A percentile compares a stretch with the other conserved stretches of the same genome.
These are phyloP conservation scores for Entamoeba nuttalli DNA, from an alignment of 208 protist genomes.

Conservation along the genomic window DNA sequence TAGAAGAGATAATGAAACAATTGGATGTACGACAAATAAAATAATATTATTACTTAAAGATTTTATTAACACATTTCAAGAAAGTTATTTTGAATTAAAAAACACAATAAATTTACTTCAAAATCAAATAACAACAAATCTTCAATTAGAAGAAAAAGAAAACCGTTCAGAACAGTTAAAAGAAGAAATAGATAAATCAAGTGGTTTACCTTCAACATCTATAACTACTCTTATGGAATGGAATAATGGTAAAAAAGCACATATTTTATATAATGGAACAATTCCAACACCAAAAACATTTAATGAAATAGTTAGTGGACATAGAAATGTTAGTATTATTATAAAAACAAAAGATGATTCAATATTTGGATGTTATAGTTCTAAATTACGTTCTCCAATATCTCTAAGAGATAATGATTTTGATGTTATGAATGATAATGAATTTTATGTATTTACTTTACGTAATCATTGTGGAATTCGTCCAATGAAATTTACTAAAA, in stretches of 20 bases:
- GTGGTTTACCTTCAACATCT: background rate
- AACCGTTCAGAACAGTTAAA: too few relatives aligned
- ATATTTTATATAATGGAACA: background rate
- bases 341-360: background rate
- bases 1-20: background rate
- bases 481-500: background rate
- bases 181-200: background rate
- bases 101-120: background rate
- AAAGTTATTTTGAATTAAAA: background rate
- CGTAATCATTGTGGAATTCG: background rate
- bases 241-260: background rate
- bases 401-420: background rate
- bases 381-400: background rate
- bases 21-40: background rate
- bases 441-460: background rate
- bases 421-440: background rate
- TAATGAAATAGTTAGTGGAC: background rate
- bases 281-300: background rate
- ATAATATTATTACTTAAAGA: background rate
- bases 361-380: background rate
- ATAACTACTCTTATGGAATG: background rate
- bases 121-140: background rate
- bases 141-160: too few relatives aligned
- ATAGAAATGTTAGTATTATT: background rate
- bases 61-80: background rate